Conservation (phyloP, 768 basidiomycete species). For the Tricholoma hemisulphureum region DNA sequence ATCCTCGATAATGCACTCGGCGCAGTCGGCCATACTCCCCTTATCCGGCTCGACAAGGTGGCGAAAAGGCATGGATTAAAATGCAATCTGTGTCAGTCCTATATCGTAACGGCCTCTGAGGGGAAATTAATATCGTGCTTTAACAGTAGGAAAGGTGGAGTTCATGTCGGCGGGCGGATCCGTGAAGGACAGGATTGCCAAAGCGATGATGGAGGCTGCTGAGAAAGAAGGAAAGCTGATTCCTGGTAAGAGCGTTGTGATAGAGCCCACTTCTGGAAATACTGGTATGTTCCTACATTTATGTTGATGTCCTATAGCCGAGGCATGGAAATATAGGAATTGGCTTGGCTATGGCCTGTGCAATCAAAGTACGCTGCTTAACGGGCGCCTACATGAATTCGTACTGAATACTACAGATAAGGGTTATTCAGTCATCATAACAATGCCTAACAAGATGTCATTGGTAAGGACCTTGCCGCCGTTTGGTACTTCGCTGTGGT, state of each 20-base stretch:
- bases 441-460: slow-evolving; percentile 95
- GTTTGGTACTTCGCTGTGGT: neutral
- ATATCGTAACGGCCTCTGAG: neutral
- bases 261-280: slow-evolving; percentile 94
- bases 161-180: slow-evolving; percentile 90
- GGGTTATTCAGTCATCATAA: slow-evolving; percentile 90
- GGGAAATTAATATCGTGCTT: neutral
- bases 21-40: slow-evolving; percentile 88
- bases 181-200: slow-evolving; percentile 95
- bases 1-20: slow-evolving; percentile 80
- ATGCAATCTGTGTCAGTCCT: slow-evolving; percentile 82
- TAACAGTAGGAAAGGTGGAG: slow-evolving; percentile 85
- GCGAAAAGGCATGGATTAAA: slow-evolving; percentile 70
- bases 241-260: slow-evolving; percentile 86
- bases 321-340: slow-evolving; percentile 57
- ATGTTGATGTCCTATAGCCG: neutral
- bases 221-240: slow-evolving; percentile 84
- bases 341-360: slow-evolving; percentile 89
- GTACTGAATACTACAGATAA: slow-evolving; percentile 80
- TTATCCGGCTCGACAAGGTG: slow-evolving; percentile 82
- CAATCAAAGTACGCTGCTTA: slow-evolving; percentile 72
- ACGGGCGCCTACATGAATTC: slow-evolving; percentile 19
- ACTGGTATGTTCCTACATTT: slow-evolving; percentile 56
- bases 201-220: slow-evolving; percentile 94
- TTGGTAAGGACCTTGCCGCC: slow-evolving; percentile 36